phyloP scores from a whole-genome alignment of 805 yeast species.

The Yarrowia osloensis region DNA sequence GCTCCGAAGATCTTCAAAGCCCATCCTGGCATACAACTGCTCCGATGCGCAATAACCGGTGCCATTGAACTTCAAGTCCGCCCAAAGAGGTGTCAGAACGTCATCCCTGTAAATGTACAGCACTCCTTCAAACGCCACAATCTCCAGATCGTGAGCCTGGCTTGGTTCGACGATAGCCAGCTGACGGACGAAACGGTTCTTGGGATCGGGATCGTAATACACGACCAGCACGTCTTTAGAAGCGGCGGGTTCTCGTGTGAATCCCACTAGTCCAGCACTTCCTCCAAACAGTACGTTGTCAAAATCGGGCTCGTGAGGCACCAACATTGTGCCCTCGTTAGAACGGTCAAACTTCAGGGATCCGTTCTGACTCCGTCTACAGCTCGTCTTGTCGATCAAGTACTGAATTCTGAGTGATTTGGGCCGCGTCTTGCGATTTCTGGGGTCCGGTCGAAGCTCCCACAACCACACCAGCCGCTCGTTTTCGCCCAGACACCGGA shows the following conservation, averaged over 20 bases:
- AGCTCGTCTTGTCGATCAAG: neutral
- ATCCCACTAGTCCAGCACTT: neutral
- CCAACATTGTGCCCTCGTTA: neutral
- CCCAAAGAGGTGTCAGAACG: neutral
- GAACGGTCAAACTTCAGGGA: neutral
- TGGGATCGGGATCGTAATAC: conserved; percentile 4
- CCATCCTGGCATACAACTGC: neutral
- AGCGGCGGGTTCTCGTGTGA: neutral
- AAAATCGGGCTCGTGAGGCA: neutral
- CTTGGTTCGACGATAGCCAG: neutral
- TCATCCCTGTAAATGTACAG: neutral
- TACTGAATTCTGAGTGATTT: conserved; percentile 2
- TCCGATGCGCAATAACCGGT: neutral
- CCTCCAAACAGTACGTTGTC: neutral
- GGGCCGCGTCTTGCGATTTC: neutral
- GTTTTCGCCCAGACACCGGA: conserved; percentile 14
- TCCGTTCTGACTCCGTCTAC: neutral
- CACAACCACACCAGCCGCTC: conserved; percentile 4
- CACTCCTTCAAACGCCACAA: neutral
- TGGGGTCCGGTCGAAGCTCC: conserved; percentile 6
- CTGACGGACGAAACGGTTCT: neutral
- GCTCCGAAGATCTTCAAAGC: conserved; percentile 5
- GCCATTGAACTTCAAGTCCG: neutral
- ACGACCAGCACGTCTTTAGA: neutral
- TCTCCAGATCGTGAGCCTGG: neutral